A percentile compares a stretch with the other conserved stretches of the same genome.
Conservation (phyloP, 805 yeast species). For the Isabelozyma gotoi region DNA sequence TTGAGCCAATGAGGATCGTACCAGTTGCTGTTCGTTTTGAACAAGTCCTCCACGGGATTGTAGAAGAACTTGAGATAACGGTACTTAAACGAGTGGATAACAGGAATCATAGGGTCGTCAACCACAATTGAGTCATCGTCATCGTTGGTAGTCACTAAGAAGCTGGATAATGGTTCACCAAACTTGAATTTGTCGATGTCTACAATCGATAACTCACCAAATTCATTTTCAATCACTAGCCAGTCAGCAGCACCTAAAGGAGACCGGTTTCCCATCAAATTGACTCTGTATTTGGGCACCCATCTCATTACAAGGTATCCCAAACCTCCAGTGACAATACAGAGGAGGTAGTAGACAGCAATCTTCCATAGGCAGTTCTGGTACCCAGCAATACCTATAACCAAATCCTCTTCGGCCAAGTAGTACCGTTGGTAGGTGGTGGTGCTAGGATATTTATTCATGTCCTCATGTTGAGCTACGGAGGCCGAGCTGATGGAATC, state of each 20-base stretch:
- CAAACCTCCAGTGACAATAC: conserved; percentile 65
- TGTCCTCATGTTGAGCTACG: background rate
- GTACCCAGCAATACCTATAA: conserved; percentile 93
- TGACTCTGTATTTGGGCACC: conserved; percentile 77
- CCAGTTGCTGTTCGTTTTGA: conserved; percentile 85
- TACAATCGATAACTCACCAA: conserved; percentile 74
- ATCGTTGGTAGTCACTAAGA: conserved; percentile 41
- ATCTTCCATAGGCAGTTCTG: conserved; percentile 48
- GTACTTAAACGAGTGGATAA: conserved; percentile 70
- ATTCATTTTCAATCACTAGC: conserved; percentile 92
- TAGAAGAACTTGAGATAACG: conserved; percentile 81
- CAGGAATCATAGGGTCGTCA: conserved; percentile 66
- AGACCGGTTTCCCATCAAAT: conserved; percentile 59
- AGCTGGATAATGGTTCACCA: conserved; percentile 69
- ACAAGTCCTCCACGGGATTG: conserved; percentile 84
- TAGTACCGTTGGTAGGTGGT: conserved; percentile 76
- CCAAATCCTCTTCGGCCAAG: conserved; percentile 92
- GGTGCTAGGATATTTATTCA: conserved; percentile 29
- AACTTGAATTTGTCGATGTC: conserved; percentile 59
- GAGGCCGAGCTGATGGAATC: background rate
- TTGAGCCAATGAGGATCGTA: conserved; percentile 76
- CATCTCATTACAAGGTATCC: conserved; percentile 76
- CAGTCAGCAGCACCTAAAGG: conserved; percentile 85
- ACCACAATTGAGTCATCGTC: conserved; percentile 29
- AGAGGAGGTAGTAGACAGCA: conserved; percentile 50